Conservation (phyloP, 768 basidiomycete species). For the Tephrocybe sp. region DNA sequence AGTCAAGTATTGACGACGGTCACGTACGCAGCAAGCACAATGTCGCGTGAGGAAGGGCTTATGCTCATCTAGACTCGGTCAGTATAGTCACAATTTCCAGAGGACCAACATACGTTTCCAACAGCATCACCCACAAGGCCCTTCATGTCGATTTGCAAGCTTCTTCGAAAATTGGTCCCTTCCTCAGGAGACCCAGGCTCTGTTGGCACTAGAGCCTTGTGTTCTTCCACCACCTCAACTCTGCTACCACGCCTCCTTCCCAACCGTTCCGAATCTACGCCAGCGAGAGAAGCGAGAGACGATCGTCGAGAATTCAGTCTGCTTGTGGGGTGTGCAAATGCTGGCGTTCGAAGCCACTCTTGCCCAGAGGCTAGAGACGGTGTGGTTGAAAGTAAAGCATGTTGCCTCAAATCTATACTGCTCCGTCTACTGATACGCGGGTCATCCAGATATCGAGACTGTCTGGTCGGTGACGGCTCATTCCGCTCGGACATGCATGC, state of each 20-base stretch:
- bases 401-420: slow-evolving; percentile 12
- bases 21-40: slow-evolving; percentile 85
- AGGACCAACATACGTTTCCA: slow-evolving; percentile 61
- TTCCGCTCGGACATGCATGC: slow-evolving; percentile 16
- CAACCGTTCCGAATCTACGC: not conserved
- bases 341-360: slow-evolving; percentile 17
- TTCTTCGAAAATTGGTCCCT: slow-evolving; percentile 55
- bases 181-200: slow-evolving; percentile 42
- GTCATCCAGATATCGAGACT: slow-evolving; percentile 15
- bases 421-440: slow-evolving; percentile 7
- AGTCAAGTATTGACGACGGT: too few species aligned
- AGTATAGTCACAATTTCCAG: slow-evolving; percentile 2
- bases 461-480: slow-evolving; percentile 5
- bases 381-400: slow-evolving; percentile 6
- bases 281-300: slow-evolving; percentile 11
- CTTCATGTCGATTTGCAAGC: slow-evolving; percentile 78
- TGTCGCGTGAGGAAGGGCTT: slow-evolving; percentile 82
- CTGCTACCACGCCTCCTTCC: slow-evolving; percentile 8
- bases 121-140: slow-evolving; percentile 78
- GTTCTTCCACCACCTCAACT: slow-evolving; percentile 3
- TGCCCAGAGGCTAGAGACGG: slow-evolving; percentile 10
- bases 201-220: not conserved
- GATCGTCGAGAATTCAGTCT: slow-evolving; percentile 13
- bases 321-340: slow-evolving; percentile 19
- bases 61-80: slow-evolving; percentile 76